phyloP scores from a whole-genome alignment of 352 stramenopile genomes.

The Nothophytophthora sp. region DNA sequence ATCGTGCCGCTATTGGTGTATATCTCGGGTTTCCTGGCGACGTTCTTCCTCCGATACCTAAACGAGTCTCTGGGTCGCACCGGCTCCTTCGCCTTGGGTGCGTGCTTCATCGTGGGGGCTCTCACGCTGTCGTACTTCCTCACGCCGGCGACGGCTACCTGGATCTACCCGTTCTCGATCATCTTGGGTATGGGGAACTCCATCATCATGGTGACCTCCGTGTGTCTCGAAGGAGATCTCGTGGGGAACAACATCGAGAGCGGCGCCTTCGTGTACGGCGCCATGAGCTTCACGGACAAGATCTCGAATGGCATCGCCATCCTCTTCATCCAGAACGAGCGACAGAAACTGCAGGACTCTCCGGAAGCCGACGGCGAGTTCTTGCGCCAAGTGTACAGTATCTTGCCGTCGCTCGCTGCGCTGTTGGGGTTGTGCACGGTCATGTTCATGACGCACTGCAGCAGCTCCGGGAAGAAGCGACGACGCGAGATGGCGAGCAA shows the following conservation, averaged over 20 bases:
- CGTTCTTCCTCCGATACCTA: conserved; percentile 73
- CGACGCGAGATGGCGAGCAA: conserved; percentile 20
- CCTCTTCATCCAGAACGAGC: conserved; percentile 81
- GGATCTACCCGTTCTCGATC: conserved; percentile 74
- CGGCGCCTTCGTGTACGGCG: conserved; percentile 85
- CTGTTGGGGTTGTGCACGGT: conserved; percentile 62
- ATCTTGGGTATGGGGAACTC: conserved; percentile 84
- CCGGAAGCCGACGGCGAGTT: conserved; percentile 65
- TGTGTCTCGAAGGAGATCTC: conserved; percentile 81
- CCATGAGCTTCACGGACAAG: conserved; percentile 90
- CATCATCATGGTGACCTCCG: conserved; percentile 88
- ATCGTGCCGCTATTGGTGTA: conserved; percentile 87
- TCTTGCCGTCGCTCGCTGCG: conserved; percentile 65
- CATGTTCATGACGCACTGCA: conserved; percentile 77
- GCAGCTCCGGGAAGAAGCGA: conserved; percentile 26
- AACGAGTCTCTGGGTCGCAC: conserved; percentile 73
- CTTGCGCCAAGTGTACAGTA: conserved; percentile 74
- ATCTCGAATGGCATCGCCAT: conserved; percentile 86
- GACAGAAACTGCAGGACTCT: conserved; percentile 63
- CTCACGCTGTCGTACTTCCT: conserved; percentile 62
- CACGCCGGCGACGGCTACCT: conserved; percentile 57
- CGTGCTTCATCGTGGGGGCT: conserved; percentile 50
- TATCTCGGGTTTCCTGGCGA: conserved; percentile 78
- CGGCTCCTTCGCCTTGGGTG: conserved; percentile 67
- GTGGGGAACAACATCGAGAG: conserved; percentile 84